Evolutionary conservation across 1,284 basidiomycete species (phyloP), one percentile per base, ranked within the genome.

Genomic region (Inonotus obliquus): DNA sequence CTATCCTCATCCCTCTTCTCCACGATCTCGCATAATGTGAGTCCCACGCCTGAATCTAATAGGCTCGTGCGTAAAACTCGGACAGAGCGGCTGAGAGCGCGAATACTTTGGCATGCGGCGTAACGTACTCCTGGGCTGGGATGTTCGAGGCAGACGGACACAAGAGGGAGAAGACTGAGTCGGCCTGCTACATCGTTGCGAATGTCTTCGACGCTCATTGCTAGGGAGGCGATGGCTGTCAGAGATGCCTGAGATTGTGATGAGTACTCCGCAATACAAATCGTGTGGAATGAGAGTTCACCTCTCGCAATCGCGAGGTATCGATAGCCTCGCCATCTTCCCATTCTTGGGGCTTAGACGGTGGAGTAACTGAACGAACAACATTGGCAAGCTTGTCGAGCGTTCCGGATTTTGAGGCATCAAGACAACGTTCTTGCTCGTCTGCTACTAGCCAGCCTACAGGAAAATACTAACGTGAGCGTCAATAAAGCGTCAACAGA

Each of bases 51-150:
- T 27, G 83, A 85, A 69, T 96, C 94, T 9, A 93, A 82, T 9
- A 96, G 80, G 61, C 84, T 92, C 38, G 93, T 96, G 25, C 92
- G 78, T 47, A 95, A 75, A 1, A 94, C 87, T 0, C 86, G 82
- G 0, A 94, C 85, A 1, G 86, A 86, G 21, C 94, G 82, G 51
- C 85, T 85, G 38, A 96, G 76, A 0, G 90, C 89, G n/a, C 94
- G 79, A 1, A 92, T 81, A 66, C 89, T 89, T 69, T 95, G 93
- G 69, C 91, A 93, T 0, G 91, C 89, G 0, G 91, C 89, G 52
- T 91, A 91, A 5, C 93, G 84, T 1, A 95, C 87, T 1, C 90
- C 90, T 19, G 86, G 77, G 61, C 41, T 44, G 0, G 79, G 80
- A 65, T 91, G 85, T 0, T 74, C 68, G 29, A 92, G 79, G 13